Conservation (phyloP, 805 yeast species). For the Zygoascus ofunaensis region DNA sequence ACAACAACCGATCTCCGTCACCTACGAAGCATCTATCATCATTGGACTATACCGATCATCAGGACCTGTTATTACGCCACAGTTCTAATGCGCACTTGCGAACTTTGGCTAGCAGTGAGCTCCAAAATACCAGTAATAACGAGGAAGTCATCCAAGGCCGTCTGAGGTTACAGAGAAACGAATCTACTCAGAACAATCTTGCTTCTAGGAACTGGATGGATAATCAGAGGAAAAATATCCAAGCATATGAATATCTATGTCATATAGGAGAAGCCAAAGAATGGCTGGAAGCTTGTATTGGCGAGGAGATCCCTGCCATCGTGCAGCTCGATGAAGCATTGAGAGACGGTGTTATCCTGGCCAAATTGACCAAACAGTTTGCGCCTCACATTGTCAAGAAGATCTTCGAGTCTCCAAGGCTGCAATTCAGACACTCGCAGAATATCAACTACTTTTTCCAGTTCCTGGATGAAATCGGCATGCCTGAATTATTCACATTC, state of each 20-base stretch:
- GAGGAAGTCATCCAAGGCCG: slow-evolving; percentile 28
- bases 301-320: slow-evolving; percentile 48
- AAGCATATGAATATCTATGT: slow-evolving; percentile 71
- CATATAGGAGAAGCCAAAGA: slow-evolving; percentile 71
- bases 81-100: slow-evolving; percentile 19
- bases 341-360: slow-evolving; percentile 78
- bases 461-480: slow-evolving; percentile 55
- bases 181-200: slow-evolving; percentile 15
- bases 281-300: slow-evolving; percentile 64
- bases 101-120: slow-evolving; percentile 9
- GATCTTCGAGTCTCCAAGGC: slow-evolving; percentile 47
- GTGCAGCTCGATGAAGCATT: slow-evolving; percentile 56
- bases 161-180: slow-evolving; percentile 25
- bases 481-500: slow-evolving; percentile 83
- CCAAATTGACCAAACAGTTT: slow-evolving; percentile 64
- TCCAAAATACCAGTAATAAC: slow-evolving; percentile 20
- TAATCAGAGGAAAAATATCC: slow-evolving; percentile 33
- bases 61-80: not conserved
- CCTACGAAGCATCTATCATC: slow-evolving; percentile 8
- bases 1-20: slow-evolving; percentile 11
- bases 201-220: slow-evolving; percentile 33
- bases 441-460: slow-evolving; percentile 75
- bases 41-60: not conserved
- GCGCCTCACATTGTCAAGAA: slow-evolving; percentile 54
- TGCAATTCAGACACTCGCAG: slow-evolving; percentile 86